Evolutionary conservation across 208 protist species (phyloP).

Genomic region (Trypanosoma vivax): DNA sequence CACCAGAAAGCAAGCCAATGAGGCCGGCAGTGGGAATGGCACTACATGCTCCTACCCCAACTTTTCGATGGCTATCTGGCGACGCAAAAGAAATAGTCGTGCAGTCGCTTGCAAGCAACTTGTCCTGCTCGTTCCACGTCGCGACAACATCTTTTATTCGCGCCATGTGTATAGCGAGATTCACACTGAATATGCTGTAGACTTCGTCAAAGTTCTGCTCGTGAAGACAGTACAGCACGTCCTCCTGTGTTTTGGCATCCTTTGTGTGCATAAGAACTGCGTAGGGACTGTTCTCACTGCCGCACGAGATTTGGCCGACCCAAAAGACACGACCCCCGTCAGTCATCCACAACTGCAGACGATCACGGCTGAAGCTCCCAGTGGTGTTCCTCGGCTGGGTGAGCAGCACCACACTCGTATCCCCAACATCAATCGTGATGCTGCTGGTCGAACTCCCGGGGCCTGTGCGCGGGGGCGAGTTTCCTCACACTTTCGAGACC

Average conservation of each 20-base stretch:
- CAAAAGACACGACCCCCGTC: slow-evolving; percentile 2
- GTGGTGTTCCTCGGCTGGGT: neutral
- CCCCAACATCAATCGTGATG: slow-evolving; percentile 1
- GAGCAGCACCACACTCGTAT: slow-evolving; percentile 5
- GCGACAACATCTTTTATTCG: neutral
- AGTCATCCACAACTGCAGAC: slow-evolving; percentile 9
- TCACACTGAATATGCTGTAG: neutral
- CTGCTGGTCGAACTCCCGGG: neutral
- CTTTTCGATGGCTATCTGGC: neutral
- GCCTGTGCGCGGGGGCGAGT: neutral
- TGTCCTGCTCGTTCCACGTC: neutral
- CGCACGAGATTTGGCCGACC: neutral
- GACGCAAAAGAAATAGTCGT: too few species aligned
- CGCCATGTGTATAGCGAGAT: neutral
- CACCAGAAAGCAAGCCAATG: neutral
- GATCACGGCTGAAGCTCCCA: neutral
- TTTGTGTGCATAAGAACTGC: neutral
- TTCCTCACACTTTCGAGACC: neutral
- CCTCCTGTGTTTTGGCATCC: neutral
- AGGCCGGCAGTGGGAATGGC: neutral
- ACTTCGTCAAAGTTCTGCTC: neutral
- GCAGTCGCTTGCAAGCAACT: neutral
- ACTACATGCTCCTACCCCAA: neutral
- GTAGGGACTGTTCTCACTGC: slow-evolving; percentile 1
- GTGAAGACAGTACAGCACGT: neutral